phyloP scores from a whole-genome alignment of 2,329 filamentous ascomycete genomes.

The Xylaria hypoxylon region DNA sequence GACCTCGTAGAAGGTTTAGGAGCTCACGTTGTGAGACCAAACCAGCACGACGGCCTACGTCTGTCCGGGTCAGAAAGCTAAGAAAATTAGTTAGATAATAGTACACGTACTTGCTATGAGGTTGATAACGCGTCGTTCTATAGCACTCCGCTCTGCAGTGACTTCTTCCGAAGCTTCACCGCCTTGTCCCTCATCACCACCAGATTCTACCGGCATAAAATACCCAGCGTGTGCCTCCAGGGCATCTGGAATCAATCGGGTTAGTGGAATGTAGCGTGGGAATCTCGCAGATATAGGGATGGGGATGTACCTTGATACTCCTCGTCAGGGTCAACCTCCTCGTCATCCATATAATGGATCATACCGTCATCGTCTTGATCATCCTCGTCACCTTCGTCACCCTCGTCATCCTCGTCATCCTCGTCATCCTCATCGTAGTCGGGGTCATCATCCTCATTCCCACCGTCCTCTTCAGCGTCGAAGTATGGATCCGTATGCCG shows the following conservation, averaged over 20 bases:
- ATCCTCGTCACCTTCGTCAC: conserved; percentile 43
- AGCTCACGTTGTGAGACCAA: conserved; percentile 54
- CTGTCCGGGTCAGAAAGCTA: conserved; percentile 46
- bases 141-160: conserved; percentile 37
- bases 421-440: conserved; percentile 42
- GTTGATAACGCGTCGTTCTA: conserved; percentile 43
- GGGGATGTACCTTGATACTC: conserved; percentile 48
- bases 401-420: conserved; percentile 46
- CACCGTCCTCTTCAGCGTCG: conserved; percentile 44
- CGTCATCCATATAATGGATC: conserved; percentile 43
- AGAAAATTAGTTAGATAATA: conserved; percentile 14
- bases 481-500: conserved; percentile 42
- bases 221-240: conserved; percentile 48
- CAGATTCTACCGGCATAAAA: conserved; percentile 48
- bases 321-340: no score
- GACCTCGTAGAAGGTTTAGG: conserved; percentile 55
- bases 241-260: conserved; percentile 40
- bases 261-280: conserved; percentile 29
- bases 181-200: conserved; percentile 48
- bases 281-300: neutral
- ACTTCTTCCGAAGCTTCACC: conserved; percentile 39
- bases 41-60: conserved; percentile 43
- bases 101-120: conserved; percentile 49
- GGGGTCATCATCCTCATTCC: conserved; percentile 44
- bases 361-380: conserved; percentile 46